phyloP scores from a whole-genome alignment of 2,329 filamentous ascomycete genomes.

The Botrytis fragariae region DNA sequence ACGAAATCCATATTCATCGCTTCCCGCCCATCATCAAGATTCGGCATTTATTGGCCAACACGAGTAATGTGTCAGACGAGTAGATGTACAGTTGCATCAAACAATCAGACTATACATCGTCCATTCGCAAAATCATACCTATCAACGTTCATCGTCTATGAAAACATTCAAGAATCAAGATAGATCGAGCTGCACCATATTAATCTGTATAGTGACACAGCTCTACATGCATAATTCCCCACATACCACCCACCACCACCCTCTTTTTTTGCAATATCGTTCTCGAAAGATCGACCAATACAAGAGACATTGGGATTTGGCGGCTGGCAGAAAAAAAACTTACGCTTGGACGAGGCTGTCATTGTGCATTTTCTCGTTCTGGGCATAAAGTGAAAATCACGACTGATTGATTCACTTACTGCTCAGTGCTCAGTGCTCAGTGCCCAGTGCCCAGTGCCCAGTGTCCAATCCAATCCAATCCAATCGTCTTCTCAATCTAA shows the following conservation, averaged over 20 bases:
- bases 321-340: neutral
- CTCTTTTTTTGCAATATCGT: neutral
- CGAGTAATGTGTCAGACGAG: constrained; percentile 13
- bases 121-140: neutral
- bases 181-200: constrained; percentile 2
- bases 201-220: constrained; percentile 14
- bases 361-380: neutral
- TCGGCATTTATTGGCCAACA: constrained; percentile 2
- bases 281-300: neutral
- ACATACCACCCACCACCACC: constrained; percentile 1
- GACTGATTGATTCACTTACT: neutral
- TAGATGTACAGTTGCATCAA: neutral
- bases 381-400: neutral
- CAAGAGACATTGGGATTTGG: neutral
- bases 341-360: constrained; percentile 10
- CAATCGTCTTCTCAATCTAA: neutral
- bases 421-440: neutral
- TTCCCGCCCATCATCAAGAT: neutral
- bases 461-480: neutral
- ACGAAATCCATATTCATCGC: neutral
- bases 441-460: neutral
- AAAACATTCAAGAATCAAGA: neutral
- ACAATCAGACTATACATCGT: neutral
- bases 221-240: constrained; percentile 14
- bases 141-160: neutral